Base-by-base conservation (phyloP, 208 protist species). In the Trypanosoma congolense region DNA sequence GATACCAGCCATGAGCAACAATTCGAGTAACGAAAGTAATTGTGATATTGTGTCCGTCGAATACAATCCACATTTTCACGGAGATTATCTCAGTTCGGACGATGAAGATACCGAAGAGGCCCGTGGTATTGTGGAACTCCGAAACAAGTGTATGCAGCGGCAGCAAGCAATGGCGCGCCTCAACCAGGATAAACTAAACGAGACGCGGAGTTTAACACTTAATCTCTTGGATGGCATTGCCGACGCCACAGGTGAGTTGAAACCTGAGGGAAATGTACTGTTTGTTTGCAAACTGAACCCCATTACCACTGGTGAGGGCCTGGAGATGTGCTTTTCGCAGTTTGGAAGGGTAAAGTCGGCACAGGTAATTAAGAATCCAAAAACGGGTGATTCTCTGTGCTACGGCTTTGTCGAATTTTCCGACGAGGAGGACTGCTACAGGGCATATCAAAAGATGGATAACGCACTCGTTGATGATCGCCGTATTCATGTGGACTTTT, bases 221-320 rank as follows among this genome's bases (percentile, higher is more conserved):
- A 95, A 98, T 38, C 90, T 99, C 55, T 60, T 98, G 6, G 96
- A 97, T 36, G 98, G 98, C 33, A 61, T 99, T 12, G 92, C 96
- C 0, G 86, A 97, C 58, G 83, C 87, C 0, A 43, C 68, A 1
- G 78, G 73, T 16, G 96, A 98, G 24, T 56, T 98, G 5, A 80
- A 78, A 51, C 97, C 98, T 6, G 95, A 96, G 0, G 97, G 99
- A 18, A 99, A 98, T 61, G 97, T 99, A 1, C 82, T 99, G 14
- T 99, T 99, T 69, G 96, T 99, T 18, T 99, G 97, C 79, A 97
- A 98, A 77, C 78, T 99, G 25, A 99, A 99, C 66, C 96, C 97
- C 0, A 66, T 90, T 10, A 99, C 97, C 10, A 80, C 80, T 4
- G 75, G 93, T 14, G 93, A 96, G 24, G 98, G 98, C 29, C 76